Base-by-base conservation (phyloP, 495 filamentous ascomycete species). In the Penicillium verhagenii region DNA sequence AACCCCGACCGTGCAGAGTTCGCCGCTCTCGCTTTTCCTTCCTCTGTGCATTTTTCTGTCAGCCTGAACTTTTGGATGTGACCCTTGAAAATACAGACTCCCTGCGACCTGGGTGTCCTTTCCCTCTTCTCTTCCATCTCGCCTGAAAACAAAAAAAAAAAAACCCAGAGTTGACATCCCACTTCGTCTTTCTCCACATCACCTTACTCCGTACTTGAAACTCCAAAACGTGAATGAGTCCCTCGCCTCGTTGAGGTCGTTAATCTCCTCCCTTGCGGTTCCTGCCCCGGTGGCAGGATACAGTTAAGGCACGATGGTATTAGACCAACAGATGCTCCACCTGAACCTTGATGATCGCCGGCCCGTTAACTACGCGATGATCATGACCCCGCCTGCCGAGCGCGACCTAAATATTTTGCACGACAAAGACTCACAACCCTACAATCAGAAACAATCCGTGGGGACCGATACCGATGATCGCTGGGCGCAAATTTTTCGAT, bases 401-500 rank as follows among this genome's bases (percentile, higher is more conserved):
- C 43, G 18, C 47, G 62, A 68, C 3, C 39, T 56, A 16, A 58
- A 56, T 47, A n/a, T 23, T 40, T 37, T 50, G 16, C 33, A 14
- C 20, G 43, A 42, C 19, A 25, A 19, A 5, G 26, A 11, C 2
- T 6, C 7, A 19, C 47, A 39, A n/a, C n/a, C n/a, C n/a, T n/a
- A n/a, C n/a, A n/a, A n/a, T n/a, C n/a, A n/a, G n/a, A 39, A 40
- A 3, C 19, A 35, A 35, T n/a, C 47, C 14, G 16, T n/a, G 13
- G 28, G 13, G 13, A 50, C 40, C 28, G 14, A 39, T 7, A 13
- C n/a, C 2, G 31, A 58, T 28, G 45, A 62, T 33, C 44, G 60
- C 13, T 48, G 72, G 47, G 51, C 53, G 47, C 64, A 65, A n/a
- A 69, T 82, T 45, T 76, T 75, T 61, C 78, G 79, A 51, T 60